Percentiles rank a stretch among this genome's conserved stretches.
These are phyloP conservation scores for Talaromyces verruculosus DNA, from an alignment of 2,329 filamentous ascomycete genomes.

Conservation along the genomic window DNA sequence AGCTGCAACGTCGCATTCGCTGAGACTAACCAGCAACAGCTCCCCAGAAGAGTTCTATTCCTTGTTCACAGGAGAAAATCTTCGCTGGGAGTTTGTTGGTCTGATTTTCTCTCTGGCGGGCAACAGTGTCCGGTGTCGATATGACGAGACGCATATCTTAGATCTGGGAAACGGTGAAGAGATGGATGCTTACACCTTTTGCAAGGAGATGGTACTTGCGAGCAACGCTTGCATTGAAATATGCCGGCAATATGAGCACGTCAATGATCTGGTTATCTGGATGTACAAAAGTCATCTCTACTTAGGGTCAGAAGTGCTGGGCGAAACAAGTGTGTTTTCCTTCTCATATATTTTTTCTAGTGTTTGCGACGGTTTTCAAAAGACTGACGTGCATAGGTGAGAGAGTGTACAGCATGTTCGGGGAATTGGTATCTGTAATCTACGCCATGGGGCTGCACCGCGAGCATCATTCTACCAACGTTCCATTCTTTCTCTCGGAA, in stretches of 20 bases:
- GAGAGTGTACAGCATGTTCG: constrained; percentile 20
- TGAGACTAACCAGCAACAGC: constrained; percentile 5
- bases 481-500: constrained; percentile 31
- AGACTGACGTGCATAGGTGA: constrained; percentile 21
- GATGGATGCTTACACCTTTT: constrained; percentile 21
- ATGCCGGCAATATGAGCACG: constrained; percentile 8
- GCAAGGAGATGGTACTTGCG: constrained; percentile 25
- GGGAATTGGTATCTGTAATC: constrained; percentile 23
- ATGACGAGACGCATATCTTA: constrained; percentile 8
- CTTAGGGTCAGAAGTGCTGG: constrained; percentile 23
- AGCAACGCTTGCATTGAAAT: constrained; percentile 26
- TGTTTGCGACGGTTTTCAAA: not conserved
- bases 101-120: constrained; percentile 27
- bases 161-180: constrained; percentile 18
- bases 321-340: constrained; percentile 22
- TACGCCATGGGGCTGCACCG: constrained; percentile 21
- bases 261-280: constrained; percentile 26
- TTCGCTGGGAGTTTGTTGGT: constrained; percentile 30
- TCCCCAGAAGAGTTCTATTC: constrained; percentile 13
- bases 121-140: constrained; percentile 15
- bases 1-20: constrained; percentile 11
- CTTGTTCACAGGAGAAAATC: constrained; percentile 22
- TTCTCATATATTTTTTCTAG: not conserved
- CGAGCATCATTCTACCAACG: constrained; percentile 10
- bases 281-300: constrained; percentile 24